Evolutionary conservation across 257 asterid genomes (phyloP).

Genomic region (Primulina tabacum): DNA sequence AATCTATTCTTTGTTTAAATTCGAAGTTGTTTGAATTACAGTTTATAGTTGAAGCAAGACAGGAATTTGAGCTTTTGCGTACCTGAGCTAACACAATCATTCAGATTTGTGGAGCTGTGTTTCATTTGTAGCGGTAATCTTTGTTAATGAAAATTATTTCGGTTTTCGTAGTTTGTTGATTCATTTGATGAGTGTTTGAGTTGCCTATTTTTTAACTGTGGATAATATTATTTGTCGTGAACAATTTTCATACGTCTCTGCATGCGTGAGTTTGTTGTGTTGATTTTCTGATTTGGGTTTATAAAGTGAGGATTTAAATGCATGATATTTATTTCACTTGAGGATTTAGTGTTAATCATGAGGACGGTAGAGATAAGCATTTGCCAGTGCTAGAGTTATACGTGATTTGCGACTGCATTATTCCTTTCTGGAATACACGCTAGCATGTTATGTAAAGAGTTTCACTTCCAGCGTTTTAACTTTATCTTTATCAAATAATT

Average conservation of each 20-base stretch:
- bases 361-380: background rate
- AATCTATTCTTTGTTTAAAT: background rate
- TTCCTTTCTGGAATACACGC: background rate
- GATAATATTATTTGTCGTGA: background rate
- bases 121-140: slow-evolving; percentile 10
- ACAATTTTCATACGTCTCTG: background rate
- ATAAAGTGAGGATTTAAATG: background rate
- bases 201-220: background rate
- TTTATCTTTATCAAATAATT: background rate
- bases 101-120: slow-evolving; percentile 15
- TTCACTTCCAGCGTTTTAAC: background rate
- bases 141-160: background rate
- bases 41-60: background rate
- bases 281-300: background rate
- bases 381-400: background rate
- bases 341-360: background rate
- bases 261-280: slow-evolving; percentile 1
- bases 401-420: background rate
- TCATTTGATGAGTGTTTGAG: background rate
- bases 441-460: background rate
- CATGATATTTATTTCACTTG: background rate
- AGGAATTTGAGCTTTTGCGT: slow-evolving; percentile 16
- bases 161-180: background rate
- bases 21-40: slow-evolving; percentile 7
- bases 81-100: background rate